phyloP scores from a whole-genome alignment of 805 yeast species.

The Candida patagonica region DNA sequence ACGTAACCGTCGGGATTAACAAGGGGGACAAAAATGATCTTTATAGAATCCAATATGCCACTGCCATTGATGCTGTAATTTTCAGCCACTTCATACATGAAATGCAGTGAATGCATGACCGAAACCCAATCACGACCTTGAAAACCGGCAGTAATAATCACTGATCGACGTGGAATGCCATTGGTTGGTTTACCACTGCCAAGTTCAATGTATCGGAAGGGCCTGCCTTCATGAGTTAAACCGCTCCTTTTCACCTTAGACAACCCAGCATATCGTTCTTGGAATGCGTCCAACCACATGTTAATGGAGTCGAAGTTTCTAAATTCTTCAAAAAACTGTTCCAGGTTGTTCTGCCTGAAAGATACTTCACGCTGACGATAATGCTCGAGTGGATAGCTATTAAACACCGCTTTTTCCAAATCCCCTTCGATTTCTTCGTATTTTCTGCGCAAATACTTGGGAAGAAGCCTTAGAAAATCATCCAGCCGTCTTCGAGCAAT shows the following conservation, averaged over 20 bases:
- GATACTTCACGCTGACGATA: not conserved
- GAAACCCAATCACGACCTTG: constrained; percentile 92
- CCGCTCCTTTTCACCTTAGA: constrained; percentile 64
- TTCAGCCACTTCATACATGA: constrained; percentile 37
- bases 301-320: constrained; percentile 60
- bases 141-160: constrained; percentile 73
- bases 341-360: constrained; percentile 3
- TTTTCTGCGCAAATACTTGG: constrained; percentile 16
- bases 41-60: constrained; percentile 38
- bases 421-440: constrained; percentile 18
- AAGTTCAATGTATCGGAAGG: constrained; percentile 57
- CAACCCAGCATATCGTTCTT: constrained; percentile 47
- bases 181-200: constrained; percentile 26
- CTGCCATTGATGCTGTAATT: constrained; percentile 16
- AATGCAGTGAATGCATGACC: constrained; percentile 56
- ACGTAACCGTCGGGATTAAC: constrained; percentile 88
- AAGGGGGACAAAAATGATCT: constrained; percentile 72
- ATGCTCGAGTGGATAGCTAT: constrained; percentile 15
- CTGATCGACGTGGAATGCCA: constrained; percentile 11
- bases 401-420: constrained; percentile 22
- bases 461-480: constrained; percentile 17
- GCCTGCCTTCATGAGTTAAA: constrained; percentile 64
- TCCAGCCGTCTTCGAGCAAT: constrained; percentile 14
- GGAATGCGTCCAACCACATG: constrained; percentile 58
- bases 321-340: constrained; percentile 58